These are phyloP conservation scores for Asterophora lycoperdoides DNA, from an alignment of 768 basidiomycete species.

Conservation along the genomic window DNA sequence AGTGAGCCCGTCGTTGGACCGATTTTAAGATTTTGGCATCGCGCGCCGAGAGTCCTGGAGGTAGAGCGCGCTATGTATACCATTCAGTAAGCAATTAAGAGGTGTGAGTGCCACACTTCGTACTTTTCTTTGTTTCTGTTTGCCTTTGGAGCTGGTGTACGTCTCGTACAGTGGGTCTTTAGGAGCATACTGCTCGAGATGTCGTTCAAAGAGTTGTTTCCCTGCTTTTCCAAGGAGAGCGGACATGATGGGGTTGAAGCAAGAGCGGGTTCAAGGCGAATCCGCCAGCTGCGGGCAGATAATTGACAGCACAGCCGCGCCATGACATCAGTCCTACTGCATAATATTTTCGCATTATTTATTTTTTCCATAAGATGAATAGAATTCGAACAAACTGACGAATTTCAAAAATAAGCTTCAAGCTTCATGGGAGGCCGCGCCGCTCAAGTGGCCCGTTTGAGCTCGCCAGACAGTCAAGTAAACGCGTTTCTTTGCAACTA, in stretches of 20 bases:
- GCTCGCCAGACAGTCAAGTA: too few species aligned
- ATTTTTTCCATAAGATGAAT: too few species aligned
- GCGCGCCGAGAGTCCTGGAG: slow-evolving; percentile 70
- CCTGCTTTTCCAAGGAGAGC: slow-evolving; percentile 43
- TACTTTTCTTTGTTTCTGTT: slow-evolving; percentile 56
- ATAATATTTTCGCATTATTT: too few species aligned
- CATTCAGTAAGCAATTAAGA: background rate
- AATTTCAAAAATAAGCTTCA: too few species aligned
- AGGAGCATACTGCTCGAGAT: slow-evolving; percentile 65
- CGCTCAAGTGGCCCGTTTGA: too few species aligned
- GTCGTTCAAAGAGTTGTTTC: slow-evolving; percentile 55
- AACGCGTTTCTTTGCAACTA: too few species aligned
- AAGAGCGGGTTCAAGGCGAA: background rate
- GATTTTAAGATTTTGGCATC: slow-evolving; percentile 73
- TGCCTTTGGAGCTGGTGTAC: slow-evolving; percentile 52
- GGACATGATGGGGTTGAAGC: slow-evolving; percentile 20
- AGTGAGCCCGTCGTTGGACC: slow-evolving; percentile 74
- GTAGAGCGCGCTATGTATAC: slow-evolving; percentile 52
- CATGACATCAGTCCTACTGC: too few species aligned
- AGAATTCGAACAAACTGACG: too few species aligned
- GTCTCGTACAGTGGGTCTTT: slow-evolving; percentile 72
- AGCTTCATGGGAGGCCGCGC: too few species aligned
- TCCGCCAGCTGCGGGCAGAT: background rate
- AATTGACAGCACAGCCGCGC: background rate
- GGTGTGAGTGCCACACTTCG: slow-evolving; percentile 11